These are phyloP conservation scores for Aspergillus indologenus DNA, from an alignment of 495 filamentous ascomycete genomes.

Conservation along the genomic window DNA sequence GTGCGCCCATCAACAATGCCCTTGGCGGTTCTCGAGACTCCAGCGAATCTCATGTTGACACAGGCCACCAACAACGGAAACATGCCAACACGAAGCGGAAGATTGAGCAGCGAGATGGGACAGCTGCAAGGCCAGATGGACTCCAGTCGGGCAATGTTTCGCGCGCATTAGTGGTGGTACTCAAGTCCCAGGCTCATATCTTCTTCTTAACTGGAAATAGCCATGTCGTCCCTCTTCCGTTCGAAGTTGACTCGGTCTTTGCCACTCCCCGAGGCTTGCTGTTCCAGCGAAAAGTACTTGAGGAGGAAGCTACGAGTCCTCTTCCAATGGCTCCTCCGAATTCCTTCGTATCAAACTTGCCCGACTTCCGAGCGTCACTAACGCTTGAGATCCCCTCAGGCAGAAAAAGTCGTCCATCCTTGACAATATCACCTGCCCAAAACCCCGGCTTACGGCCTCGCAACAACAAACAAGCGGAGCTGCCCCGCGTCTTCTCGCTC, in stretches of 20 bases:
- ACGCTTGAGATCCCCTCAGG: slow-evolving; percentile 42
- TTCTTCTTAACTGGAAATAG: slow-evolving; percentile 86
- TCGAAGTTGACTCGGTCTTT: slow-evolving; percentile 86
- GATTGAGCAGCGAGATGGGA: slow-evolving; percentile 20
- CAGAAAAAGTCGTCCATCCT: slow-evolving; percentile 36
- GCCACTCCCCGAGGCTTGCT: slow-evolving; percentile 78
- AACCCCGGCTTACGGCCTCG: slow-evolving; percentile 27
- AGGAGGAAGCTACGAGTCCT: slow-evolving; percentile 27
- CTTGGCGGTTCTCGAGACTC: slow-evolving; percentile 14
- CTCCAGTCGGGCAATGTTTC: slow-evolving; percentile 28
- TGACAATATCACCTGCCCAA: slow-evolving; percentile 26
- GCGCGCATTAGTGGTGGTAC: slow-evolving; percentile 81
- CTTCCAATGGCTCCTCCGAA: slow-evolving; percentile 60
- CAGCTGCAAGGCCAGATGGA: slow-evolving; percentile 18
- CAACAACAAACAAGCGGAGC: slow-evolving; percentile 48
- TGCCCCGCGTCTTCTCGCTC: slow-evolving; percentile 79
- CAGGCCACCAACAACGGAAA: not conserved
- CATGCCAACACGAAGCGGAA: not conserved
- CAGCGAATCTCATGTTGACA: slow-evolving; percentile 6
- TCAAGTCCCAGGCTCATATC: slow-evolving; percentile 90
- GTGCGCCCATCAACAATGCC: slow-evolving; percentile 4
- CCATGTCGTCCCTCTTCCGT: slow-evolving; percentile 89
- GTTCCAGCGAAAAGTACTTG: slow-evolving; percentile 68
- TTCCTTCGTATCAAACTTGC: slow-evolving; percentile 71
- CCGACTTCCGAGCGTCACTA: slow-evolving; percentile 44